These are phyloP conservation scores for Paecilomyces formosus DNA, from an alignment of 2,329 filamentous ascomycete species.

Conservation along the genomic window DNA sequence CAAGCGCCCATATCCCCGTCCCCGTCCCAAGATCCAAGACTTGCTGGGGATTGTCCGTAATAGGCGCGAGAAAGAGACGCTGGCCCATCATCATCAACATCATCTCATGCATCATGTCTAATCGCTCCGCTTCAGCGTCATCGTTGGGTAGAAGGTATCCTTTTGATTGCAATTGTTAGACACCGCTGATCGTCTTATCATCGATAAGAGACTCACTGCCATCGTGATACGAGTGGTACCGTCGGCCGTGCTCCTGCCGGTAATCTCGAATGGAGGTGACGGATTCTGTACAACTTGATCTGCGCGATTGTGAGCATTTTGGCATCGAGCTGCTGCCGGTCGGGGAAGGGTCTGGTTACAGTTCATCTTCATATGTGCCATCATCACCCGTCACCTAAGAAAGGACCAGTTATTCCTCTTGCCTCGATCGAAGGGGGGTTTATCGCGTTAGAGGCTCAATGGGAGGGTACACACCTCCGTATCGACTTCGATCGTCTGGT, in stretches of 20 bases:
- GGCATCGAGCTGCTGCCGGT: background rate
- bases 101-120: slow-evolving; percentile 8
- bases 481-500: background rate
- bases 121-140: slow-evolving; percentile 6
- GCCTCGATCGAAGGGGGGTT: background rate
- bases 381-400: background rate
- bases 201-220: background rate
- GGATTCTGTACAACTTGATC: background rate
- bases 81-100: background rate
- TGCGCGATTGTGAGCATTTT: background rate
- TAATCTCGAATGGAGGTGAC: background rate
- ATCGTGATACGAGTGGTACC: slow-evolving; percentile 8
- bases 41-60: background rate
- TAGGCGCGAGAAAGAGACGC: background rate
- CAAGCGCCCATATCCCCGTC: background rate
- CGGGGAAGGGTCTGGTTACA: background rate
- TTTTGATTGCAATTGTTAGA: slow-evolving; percentile 3
- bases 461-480: background rate
- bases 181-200: background rate
- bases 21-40: background rate
- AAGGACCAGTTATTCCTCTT: background rate
- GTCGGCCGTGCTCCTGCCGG: slow-evolving; percentile 14
- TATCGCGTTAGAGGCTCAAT: background rate
- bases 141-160: slow-evolving; percentile 9
- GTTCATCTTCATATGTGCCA: background rate